These are phyloP conservation scores for Solanum paucissectum DNA, from an alignment of 257 asterid species.

Conservation along the genomic window DNA sequence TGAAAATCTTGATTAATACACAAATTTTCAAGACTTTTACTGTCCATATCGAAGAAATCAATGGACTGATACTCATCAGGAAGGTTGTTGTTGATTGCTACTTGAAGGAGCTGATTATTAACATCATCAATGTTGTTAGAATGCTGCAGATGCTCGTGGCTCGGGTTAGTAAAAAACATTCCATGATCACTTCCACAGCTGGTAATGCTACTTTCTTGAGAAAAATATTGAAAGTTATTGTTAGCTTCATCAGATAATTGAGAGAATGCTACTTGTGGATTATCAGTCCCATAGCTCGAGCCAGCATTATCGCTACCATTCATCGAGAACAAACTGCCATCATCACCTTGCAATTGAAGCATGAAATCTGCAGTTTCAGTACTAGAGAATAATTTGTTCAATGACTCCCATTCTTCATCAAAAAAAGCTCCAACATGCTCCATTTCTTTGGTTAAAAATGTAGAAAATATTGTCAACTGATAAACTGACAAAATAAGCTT, in stretches of 20 bases:
- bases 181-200: slow-evolving; percentile 12
- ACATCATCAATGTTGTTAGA: slow-evolving; percentile 1
- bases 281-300: not conserved
- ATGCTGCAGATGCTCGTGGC: not conserved
- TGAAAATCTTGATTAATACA: slow-evolving; percentile 13
- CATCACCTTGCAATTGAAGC: slow-evolving; percentile 20
- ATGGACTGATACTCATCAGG: slow-evolving; percentile 8
- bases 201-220: slow-evolving; percentile 46
- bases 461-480: not conserved
- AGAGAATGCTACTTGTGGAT: not conserved
- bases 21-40: not conserved
- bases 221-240: slow-evolving; percentile 16
- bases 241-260: not conserved
- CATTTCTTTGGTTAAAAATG: slow-evolving; percentile 16
- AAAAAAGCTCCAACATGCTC: slow-evolving; percentile 44
- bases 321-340: not conserved
- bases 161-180: not conserved
- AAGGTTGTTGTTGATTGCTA: not conserved
- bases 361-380: slow-evolving; percentile 31
- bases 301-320: not conserved
- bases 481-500: not conserved
- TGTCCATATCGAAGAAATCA: slow-evolving; percentile 14
- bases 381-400: slow-evolving; percentile 42
- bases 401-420: slow-evolving; percentile 65
- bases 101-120: not conserved